These are phyloP conservation scores for Fraxinus angustifolia DNA, from an alignment of 305 asterid species.

Conservation along the genomic window DNA sequence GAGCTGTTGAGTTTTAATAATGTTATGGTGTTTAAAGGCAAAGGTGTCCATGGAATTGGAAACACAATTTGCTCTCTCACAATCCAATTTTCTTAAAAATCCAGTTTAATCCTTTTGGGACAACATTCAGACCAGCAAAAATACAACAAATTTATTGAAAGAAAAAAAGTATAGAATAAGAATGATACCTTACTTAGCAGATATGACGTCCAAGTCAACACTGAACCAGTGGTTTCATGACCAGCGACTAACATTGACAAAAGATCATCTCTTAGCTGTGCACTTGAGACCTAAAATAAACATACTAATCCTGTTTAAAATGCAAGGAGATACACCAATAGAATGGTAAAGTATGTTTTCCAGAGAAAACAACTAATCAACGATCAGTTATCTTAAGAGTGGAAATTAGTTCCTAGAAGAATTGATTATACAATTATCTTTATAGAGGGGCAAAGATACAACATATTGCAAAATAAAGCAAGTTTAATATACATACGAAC, in stretches of 20 bases:
- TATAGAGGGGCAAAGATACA: not conserved
- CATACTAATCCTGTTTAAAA: not conserved
- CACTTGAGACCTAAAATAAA: constrained; percentile 67
- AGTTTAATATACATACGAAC: constrained; percentile 30
- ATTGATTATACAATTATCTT: not conserved
- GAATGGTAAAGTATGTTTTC: not conserved
- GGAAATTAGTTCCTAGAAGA: not conserved
- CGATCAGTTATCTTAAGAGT: not conserved
- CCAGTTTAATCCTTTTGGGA: not conserved
- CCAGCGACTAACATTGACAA: constrained; percentile 97
- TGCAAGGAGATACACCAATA: not conserved
- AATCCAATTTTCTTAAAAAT: not conserved
- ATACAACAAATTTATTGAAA: not conserved
- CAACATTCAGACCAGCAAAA: not conserved
- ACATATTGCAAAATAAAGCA: not conserved
- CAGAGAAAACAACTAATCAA: not conserved
- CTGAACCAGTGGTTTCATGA: constrained; percentile 95
- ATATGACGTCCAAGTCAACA: constrained; percentile 83
- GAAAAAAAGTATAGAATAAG: constrained; percentile 7
- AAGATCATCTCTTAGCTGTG: constrained; percentile 87
- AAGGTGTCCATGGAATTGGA: not conserved
- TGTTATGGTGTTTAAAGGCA: not conserved
- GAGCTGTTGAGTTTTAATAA: not conserved
- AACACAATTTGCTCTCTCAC: not conserved
- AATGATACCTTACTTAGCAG: constrained; percentile 75